phyloP scores from a whole-genome alignment of 2,329 filamentous ascomycete species.

The Stachybotrys echinatus region DNA sequence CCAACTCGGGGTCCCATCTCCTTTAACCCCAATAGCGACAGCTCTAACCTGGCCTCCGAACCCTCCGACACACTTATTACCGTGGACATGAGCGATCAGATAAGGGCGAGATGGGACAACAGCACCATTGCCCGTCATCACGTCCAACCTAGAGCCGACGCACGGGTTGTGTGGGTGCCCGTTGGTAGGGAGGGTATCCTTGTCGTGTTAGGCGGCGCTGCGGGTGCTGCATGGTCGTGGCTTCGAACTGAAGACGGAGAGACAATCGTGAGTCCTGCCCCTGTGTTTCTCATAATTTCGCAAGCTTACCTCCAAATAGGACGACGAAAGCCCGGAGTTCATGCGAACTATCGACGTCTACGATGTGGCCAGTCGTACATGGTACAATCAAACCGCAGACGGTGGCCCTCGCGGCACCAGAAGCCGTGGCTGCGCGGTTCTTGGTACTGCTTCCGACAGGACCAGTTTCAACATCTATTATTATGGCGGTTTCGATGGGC shows the following conservation, averaged over 20 bases:
- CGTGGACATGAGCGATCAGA: slow-evolving; percentile 51
- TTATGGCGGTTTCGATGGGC: slow-evolving; percentile 68
- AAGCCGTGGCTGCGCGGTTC: slow-evolving; percentile 67
- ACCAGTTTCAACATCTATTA: slow-evolving; percentile 81
- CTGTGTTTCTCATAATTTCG: not conserved
- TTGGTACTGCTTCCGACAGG: slow-evolving; percentile 63
- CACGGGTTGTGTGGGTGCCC: slow-evolving; percentile 70
- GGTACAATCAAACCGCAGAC: slow-evolving; percentile 64
- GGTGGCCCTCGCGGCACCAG: slow-evolving; percentile 51
- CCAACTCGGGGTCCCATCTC: slow-evolving; percentile 44
- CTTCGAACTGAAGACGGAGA: slow-evolving; percentile 14
- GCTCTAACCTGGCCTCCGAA: slow-evolving; percentile 30
- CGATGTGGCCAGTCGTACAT: slow-evolving; percentile 63
- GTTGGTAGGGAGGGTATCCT: slow-evolving; percentile 72
- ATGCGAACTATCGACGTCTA: slow-evolving; percentile 71
- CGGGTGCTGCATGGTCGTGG: slow-evolving; percentile 48
- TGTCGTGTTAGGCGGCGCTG: slow-evolving; percentile 71
- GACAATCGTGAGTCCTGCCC: slow-evolving; percentile 24
- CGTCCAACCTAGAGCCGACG: slow-evolving; percentile 52
- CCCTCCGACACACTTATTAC: slow-evolving; percentile 54
- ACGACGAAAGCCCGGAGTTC: slow-evolving; percentile 63
- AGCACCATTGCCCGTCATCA: slow-evolving; percentile 43
- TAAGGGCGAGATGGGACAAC: slow-evolving; percentile 51
- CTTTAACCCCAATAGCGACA: slow-evolving; percentile 19
- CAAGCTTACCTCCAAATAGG: slow-evolving; percentile 26